Evolutionary conservation across 768 basidiomycete genomes (phyloP).

Genomic region (Crassisporium funariophilum): DNA sequence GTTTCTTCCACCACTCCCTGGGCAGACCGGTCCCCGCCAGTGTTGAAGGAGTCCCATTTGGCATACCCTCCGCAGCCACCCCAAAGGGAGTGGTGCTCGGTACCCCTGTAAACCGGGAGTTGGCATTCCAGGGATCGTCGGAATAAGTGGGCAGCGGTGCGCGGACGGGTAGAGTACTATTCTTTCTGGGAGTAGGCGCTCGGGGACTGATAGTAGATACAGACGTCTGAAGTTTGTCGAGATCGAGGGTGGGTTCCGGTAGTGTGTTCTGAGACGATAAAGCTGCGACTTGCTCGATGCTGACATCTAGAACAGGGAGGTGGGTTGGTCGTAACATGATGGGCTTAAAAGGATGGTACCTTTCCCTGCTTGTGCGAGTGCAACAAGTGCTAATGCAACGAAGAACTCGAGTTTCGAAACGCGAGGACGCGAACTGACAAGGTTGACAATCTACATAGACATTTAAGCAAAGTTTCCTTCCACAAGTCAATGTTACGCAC

Average conservation of each 20-base stretch:
- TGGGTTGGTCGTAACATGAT: neutral
- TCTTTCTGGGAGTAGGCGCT: slow-evolving; percentile 45
- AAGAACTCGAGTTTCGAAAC: slow-evolving; percentile 92
- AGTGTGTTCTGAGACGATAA: slow-evolving; percentile 78
- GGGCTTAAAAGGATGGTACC: slow-evolving; percentile 42
- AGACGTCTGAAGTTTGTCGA: slow-evolving; percentile 56
- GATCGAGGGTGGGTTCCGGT: slow-evolving; percentile 72
- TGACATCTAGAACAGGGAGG: slow-evolving; percentile 55
- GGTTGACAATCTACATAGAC: slow-evolving; percentile 74
- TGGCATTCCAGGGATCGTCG: slow-evolving; percentile 72
- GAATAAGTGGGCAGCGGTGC: slow-evolving; percentile 52
- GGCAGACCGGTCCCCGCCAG: slow-evolving; percentile 75
- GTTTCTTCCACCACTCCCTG: slow-evolving; percentile 84
- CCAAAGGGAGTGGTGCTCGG: slow-evolving; percentile 35
- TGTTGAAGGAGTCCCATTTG: slow-evolving; percentile 55
- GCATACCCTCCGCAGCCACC: slow-evolving; percentile 26
- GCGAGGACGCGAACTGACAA: slow-evolving; percentile 77
- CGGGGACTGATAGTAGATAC: slow-evolving; percentile 50
- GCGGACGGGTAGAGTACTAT: slow-evolving; percentile 38
- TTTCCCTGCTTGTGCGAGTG: slow-evolving; percentile 81
- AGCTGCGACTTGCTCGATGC: slow-evolving; percentile 78
- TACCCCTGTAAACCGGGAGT: slow-evolving; percentile 34
- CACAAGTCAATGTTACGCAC: slow-evolving; percentile 39
- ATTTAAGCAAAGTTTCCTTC: neutral
- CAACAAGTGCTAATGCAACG: slow-evolving; percentile 85